A percentile compares a stretch with the other conserved stretches of the same genome.
phyloP scores from a whole-genome alignment of 345 rosid genomes.

The Citrus unshiu region DNA sequence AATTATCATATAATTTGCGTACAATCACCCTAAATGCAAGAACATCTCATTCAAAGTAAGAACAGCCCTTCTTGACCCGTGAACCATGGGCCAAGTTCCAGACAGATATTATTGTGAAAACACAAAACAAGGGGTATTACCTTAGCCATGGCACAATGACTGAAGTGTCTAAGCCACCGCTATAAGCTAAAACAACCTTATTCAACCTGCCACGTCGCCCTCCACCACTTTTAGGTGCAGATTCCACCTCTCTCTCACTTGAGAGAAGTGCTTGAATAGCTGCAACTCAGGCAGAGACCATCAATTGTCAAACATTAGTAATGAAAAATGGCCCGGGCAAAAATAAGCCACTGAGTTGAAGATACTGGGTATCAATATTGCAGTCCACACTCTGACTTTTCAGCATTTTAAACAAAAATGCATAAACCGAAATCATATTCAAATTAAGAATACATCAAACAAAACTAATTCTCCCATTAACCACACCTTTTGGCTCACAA shows the following conservation, averaged over 20 bases:
- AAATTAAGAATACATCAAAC: neutral
- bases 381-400: neutral
- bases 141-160: slow-evolving; percentile 98
- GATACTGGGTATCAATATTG: neutral
- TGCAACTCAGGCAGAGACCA: slow-evolving; percentile 19
- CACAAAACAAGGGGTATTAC: slow-evolving; percentile 30
- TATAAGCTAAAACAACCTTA: slow-evolving; percentile 92
- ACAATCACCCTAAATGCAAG: neutral
- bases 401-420: neutral
- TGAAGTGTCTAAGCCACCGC: slow-evolving; percentile 97
- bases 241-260: slow-evolving; percentile 27
- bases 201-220: slow-evolving; percentile 81
- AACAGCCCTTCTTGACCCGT: neutral
- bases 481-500: slow-evolving; percentile 27
- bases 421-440: neutral
- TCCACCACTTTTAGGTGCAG: slow-evolving; percentile 30
- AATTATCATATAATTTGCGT: neutral
- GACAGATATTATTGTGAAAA: slow-evolving; percentile 2
- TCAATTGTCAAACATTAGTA: neutral
- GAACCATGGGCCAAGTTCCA: neutral
- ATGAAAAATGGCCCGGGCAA: neutral
- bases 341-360: neutral
- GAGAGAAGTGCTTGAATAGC: slow-evolving; percentile 62
- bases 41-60: neutral
- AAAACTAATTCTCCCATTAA: neutral